Evolutionary conservation across 2,329 filamentous ascomycete genomes (phyloP).

Genomic region (Rhytidhysteron rufulum): DNA sequence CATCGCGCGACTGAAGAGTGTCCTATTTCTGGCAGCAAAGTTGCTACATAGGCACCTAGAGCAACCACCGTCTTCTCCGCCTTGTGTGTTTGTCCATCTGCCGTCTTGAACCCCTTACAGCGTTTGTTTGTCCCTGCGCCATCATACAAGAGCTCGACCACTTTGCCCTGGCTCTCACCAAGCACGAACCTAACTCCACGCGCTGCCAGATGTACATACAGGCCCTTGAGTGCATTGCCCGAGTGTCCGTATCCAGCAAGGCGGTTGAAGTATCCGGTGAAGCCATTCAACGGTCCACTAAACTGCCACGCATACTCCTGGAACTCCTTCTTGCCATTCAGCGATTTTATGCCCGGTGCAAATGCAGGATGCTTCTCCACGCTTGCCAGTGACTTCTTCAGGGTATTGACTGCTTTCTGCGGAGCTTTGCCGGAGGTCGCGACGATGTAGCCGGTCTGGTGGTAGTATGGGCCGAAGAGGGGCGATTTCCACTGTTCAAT

Average conservation of each 20-base stretch:
- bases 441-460: constrained; percentile 50
- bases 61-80: too few relatives aligned
- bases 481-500: constrained; percentile 52
- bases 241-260: constrained; percentile 58
- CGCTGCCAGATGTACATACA: too few relatives aligned
- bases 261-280: constrained; percentile 58
- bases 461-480: constrained; percentile 52
- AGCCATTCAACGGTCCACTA: constrained; percentile 46
- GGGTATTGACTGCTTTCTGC: constrained; percentile 47
- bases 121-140: too few relatives aligned
- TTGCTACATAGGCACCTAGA: constrained; percentile 48
- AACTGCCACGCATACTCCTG: constrained; percentile 46
- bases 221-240: constrained; percentile 51
- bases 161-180: too few relatives aligned
- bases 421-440: constrained; percentile 48
- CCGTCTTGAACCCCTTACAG: too few relatives aligned
- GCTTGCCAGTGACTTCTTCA: constrained; percentile 38
- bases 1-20: constrained; percentile 52
- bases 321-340: constrained; percentile 40
- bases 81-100: too few relatives aligned
- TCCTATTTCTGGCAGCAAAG: constrained; percentile 48
- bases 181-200: too few relatives aligned
- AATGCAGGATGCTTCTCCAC: constrained; percentile 40
- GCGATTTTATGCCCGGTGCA: constrained; percentile 36
- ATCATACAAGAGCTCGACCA: too few relatives aligned